Base-by-base conservation (phyloP, 2,329 filamentous ascomycete species). In the Emergomyces africanus region DNA sequence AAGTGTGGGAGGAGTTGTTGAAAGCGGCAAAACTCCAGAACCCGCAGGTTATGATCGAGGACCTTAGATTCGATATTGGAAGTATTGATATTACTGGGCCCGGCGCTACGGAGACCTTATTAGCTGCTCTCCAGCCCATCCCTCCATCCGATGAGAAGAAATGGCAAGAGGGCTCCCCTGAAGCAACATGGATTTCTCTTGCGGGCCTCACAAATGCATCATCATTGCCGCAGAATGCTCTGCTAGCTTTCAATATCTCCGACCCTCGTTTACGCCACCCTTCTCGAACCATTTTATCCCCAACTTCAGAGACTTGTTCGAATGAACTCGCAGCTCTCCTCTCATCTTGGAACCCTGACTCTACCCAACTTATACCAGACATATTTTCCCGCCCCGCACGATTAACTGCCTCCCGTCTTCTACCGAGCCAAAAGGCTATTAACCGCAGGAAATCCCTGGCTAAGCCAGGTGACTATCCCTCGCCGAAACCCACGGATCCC, bases 221-320 rank as follows among this genome's bases (percentile, higher is more conserved):
- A 0, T 79, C 84, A 2, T 75, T 96, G 1, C 89, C 91, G 3
- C 70, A 77, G 20, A 86, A 88, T 57, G 80, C 86, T 1, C 70
- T 94, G 3, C 75, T 97, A 3, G 79, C 82, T 0, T 94, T 97
- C 69, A 79, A 83, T 2, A 77, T 88, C 3, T 79, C 84, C 57
- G 94, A 99, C 68, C 90, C 92, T 35, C 85, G 92, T 9, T 79
- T 97, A 18, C 80, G 81, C 60, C 87, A 90, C 68, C 91, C 91
- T 10, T 87, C 88, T 1, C 80, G 80, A 56, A 81, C 78, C 48
- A 69, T 81, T 28, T 69, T 75, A n/a, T 65, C 72, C 39, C 71
- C 77, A 10, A 65, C 67, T 10, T 62, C 71, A 1, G 72, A 77
- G 18, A 63, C 65, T 9, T 65, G 68, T 30, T 67, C 70, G 64